phyloP scores from a whole-genome alignment of 768 basidiomycete species.

The Nevesoporus exiguus region DNA sequence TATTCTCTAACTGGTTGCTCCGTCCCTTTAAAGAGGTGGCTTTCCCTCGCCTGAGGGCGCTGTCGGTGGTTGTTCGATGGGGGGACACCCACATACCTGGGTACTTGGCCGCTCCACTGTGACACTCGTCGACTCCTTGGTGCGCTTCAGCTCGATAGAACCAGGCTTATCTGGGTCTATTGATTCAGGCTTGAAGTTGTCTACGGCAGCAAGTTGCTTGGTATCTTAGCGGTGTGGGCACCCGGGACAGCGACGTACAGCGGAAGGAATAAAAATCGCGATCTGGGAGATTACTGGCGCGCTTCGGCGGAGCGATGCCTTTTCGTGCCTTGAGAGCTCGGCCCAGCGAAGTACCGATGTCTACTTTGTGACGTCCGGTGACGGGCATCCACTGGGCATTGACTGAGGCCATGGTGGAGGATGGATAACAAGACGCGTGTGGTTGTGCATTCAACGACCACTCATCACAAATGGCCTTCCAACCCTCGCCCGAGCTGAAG shows the following conservation, averaged over 20 bases:
- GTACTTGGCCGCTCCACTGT: slow-evolving; percentile 62
- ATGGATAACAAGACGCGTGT: slow-evolving; percentile 21
- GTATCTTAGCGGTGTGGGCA: neutral
- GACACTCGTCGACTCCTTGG: slow-evolving; percentile 49
- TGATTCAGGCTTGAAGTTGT: slow-evolving; percentile 73
- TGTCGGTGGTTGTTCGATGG: neutral
- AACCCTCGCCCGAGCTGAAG: slow-evolving; percentile 21
- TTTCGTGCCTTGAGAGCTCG: slow-evolving; percentile 68
- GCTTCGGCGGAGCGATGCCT: slow-evolving; percentile 43
- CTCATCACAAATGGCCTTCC: slow-evolving; percentile 15
- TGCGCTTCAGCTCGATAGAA: slow-evolving; percentile 56
- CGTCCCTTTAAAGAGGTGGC: slow-evolving; percentile 52
- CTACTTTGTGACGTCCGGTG: slow-evolving; percentile 55
- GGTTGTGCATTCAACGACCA: slow-evolving; percentile 4
- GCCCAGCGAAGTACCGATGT: slow-evolving; percentile 59
- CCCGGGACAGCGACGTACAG: slow-evolving; percentile 46
- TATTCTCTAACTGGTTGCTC: slow-evolving; percentile 62
- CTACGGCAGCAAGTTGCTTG: slow-evolving; percentile 35
- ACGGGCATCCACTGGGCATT: slow-evolving; percentile 54
- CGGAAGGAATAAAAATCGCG: slow-evolving; percentile 75
- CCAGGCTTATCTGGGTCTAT: slow-evolving; percentile 66
- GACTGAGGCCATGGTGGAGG: slow-evolving; percentile 43
- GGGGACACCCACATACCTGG: slow-evolving; percentile 41
- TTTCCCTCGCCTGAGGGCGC: slow-evolving; percentile 45
- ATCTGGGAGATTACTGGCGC: slow-evolving; percentile 46